These are phyloP conservation scores for Bathelium albidoporum DNA, from an alignment of 495 filamentous ascomycete species.

Conservation along the genomic window DNA sequence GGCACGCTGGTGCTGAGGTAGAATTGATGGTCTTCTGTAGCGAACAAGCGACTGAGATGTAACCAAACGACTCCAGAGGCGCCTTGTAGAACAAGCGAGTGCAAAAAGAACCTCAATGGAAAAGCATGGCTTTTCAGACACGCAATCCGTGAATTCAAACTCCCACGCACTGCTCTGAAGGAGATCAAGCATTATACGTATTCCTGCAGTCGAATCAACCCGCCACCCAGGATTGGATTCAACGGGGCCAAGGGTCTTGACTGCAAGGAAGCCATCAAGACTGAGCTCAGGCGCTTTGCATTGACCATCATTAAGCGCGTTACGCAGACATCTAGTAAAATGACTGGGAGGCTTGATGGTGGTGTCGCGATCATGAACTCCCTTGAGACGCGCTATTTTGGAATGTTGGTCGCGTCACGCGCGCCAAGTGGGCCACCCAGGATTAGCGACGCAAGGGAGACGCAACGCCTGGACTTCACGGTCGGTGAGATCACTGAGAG, in stretches of 20 bases:
- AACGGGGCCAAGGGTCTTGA: background rate
- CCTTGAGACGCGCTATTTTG: slow-evolving; percentile 4
- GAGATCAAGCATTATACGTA: background rate
- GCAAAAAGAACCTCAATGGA: background rate
- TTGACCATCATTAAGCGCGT: background rate
- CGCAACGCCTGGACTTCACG: background rate
- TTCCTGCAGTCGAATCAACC: background rate
- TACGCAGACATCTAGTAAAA: background rate
- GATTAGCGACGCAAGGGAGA: background rate
- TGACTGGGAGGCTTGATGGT: background rate
- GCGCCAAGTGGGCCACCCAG: background rate
- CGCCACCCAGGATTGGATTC: background rate
- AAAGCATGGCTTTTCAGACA: background rate
- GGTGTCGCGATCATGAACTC: background rate
- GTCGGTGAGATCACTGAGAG: no score
- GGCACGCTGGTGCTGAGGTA: background rate
- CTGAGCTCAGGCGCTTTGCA: background rate
- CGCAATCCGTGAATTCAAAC: no score
- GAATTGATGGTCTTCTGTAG: background rate
- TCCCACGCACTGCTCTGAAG: background rate
- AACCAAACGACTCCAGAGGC: background rate
- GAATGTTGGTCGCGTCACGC: slow-evolving; percentile 1
- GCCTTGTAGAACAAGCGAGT: background rate
- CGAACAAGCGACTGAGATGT: background rate
- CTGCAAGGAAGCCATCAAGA: background rate